phyloP scores from a whole-genome alignment of 139 green algal genomes.

The Chlamydomonas schloesseri region DNA sequence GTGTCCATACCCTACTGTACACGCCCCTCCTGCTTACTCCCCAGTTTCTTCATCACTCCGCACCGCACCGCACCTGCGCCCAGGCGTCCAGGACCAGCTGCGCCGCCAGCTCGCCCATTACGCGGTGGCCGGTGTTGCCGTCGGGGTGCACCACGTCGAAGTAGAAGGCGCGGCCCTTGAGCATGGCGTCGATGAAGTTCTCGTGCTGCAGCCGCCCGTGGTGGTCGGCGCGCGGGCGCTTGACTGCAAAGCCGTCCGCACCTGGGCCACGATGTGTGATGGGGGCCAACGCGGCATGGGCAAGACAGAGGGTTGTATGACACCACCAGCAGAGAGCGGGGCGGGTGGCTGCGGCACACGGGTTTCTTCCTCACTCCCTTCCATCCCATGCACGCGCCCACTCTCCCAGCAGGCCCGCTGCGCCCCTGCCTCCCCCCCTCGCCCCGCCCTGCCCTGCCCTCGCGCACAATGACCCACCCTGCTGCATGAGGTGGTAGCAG shows the following conservation, averaged over 20 bases:
- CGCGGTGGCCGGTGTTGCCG: slow-evolving; percentile 43
- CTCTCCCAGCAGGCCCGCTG: too few relatives aligned
- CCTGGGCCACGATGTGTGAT: slow-evolving; percentile 4
- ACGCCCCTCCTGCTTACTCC: too few relatives aligned
- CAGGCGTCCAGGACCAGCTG: slow-evolving; percentile 42
- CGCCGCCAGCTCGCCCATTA: slow-evolving; percentile 49
- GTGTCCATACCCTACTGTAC: too few relatives aligned
- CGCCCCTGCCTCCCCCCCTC: too few relatives aligned
- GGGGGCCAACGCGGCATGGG: too few relatives aligned
- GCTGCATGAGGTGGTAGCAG: slow-evolving; percentile 37
- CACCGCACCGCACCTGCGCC: slow-evolving; percentile 43
- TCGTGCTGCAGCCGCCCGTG: slow-evolving; percentile 8
- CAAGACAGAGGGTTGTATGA: too few relatives aligned
- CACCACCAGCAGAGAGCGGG: too few relatives aligned
- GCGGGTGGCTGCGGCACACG: too few relatives aligned
- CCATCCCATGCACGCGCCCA: too few relatives aligned
- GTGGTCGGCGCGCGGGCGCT: slow-evolving; percentile 28
- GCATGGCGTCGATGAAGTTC: neutral
- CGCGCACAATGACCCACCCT: neutral
- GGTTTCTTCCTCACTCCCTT: too few relatives aligned
- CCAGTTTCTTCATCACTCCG: too few relatives aligned
- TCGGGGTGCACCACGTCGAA: slow-evolving; percentile 54
- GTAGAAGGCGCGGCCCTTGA: slow-evolving; percentile 49
- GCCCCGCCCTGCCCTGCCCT: too few relatives aligned
- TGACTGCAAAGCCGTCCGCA: slow-evolving; percentile 37